Evolutionary conservation across 225 moss, liverwort and hornwort genomes (phyloP).

Genomic region (Pseudoscleropodium purum): DNA sequence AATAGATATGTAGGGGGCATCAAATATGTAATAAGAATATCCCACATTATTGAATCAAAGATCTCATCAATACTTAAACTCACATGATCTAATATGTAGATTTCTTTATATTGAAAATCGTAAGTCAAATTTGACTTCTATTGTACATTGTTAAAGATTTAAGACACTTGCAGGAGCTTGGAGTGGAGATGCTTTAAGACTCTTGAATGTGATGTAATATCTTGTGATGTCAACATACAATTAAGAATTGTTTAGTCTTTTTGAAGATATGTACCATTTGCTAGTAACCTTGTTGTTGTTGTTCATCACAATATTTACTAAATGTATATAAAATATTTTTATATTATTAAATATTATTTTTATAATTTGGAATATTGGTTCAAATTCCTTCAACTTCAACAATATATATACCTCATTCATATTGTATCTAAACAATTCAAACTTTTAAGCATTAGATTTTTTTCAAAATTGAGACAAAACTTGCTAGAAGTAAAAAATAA

Average conservation of each 20-base stretch:
- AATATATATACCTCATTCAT: not conserved
- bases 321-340: not conserved
- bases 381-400: not conserved
- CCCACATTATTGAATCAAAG: too few species aligned
- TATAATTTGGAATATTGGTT: not conserved
- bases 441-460: not conserved
- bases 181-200: not conserved
- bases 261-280: not conserved
- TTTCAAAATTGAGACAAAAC: not conserved
- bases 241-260: not conserved
- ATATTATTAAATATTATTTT: not conserved
- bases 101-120: too few species aligned
- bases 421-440: not conserved
- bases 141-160: not conserved
- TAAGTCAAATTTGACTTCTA: too few species aligned
- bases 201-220: not conserved
- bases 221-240: not conserved
- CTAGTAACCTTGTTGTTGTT: not conserved
- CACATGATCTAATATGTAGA: too few species aligned
- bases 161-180: fast-evolving
- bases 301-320: not conserved
- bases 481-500: not conserved
- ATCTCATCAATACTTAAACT: too few species aligned
- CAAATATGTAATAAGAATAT: too few species aligned
- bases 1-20: too few species aligned